Conservation (phyloP, 805 yeast species). For the Peterozyma xylosa region DNA sequence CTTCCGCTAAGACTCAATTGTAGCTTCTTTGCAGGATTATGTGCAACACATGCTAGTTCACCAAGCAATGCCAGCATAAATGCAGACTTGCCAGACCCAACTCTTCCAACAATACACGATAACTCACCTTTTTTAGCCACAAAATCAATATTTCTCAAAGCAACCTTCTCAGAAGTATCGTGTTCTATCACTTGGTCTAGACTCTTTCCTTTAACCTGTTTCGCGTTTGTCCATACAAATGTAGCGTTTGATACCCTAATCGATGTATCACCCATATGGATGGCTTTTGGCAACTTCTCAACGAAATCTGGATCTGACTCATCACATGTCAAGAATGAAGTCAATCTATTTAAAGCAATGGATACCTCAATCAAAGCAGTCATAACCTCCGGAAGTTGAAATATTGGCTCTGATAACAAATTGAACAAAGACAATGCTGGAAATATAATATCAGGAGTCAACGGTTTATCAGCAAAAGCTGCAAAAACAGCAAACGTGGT, state of each 20-base stretch:
- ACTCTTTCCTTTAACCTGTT: constrained; percentile 10
- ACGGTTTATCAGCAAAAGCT: constrained; percentile 32
- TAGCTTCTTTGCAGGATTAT: constrained; percentile 16
- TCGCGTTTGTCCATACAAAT: constrained; percentile 38
- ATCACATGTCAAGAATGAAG: constrained; percentile 36
- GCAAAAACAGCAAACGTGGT: constrained; percentile 52
- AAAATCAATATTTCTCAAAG: constrained; percentile 41
- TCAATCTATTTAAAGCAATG: constrained; percentile 50
- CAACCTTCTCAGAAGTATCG: constrained; percentile 22
- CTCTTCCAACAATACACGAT: constrained; percentile 58
- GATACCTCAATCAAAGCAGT: constrained; percentile 51
- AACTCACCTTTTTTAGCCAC: constrained; percentile 44
- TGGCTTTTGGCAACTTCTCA: constrained; percentile 13
- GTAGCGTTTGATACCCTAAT: constrained; percentile 41
- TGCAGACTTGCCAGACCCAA: constrained; percentile 64
- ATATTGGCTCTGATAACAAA: constrained; percentile 50
- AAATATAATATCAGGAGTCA: constrained; percentile 62
- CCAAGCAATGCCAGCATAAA: constrained; percentile 49
- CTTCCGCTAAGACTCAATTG: constrained; percentile 27
- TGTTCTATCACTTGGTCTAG: constrained; percentile 35
- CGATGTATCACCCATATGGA: constrained; percentile 22
- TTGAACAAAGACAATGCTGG: constrained; percentile 60
- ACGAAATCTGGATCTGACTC: constrained; percentile 30
- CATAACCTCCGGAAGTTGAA: constrained; percentile 49
- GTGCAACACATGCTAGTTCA: constrained; percentile 32